Percentiles rank a stretch among this genome's conserved stretches.
phyloP scores from a whole-genome alignment of 2,329 filamentous ascomycete species.

The Pyrenochaeta sp. region DNA sequence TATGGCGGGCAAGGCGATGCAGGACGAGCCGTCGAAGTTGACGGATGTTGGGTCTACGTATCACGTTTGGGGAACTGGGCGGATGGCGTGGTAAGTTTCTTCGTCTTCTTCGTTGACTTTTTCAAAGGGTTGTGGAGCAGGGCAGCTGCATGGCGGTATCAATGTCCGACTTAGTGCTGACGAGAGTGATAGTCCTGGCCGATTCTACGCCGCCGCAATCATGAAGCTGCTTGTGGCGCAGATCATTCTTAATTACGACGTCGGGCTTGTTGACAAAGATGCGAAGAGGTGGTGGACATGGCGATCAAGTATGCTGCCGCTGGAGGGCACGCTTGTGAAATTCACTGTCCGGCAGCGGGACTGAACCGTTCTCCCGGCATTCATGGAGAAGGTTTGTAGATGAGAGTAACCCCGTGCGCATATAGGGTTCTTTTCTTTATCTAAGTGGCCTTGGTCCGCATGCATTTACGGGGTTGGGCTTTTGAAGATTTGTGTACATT shows the following conservation, averaged over 20 bases:
- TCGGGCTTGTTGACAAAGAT: not conserved
- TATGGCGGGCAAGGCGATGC: conserved; percentile 7
- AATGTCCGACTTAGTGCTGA: too few relatives aligned
- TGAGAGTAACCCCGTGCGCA: too few relatives aligned
- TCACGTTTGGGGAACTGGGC: conserved; percentile 26
- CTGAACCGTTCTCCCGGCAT: not conserved
- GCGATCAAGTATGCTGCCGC: conserved; percentile 5
- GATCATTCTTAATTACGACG: conserved; percentile 5
- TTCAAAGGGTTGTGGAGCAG: too few relatives aligned
- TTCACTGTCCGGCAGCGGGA: not conserved
- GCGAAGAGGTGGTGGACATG: not conserved
- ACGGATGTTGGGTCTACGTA: conserved; percentile 19
- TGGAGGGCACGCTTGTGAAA: not conserved
- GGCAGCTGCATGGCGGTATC: too few relatives aligned
- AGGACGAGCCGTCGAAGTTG: conserved; percentile 16
- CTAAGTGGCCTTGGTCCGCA: too few relatives aligned
- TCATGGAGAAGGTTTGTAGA: too few relatives aligned
- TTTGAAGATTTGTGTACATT: too few relatives aligned
- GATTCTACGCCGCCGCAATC: conserved; percentile 5
- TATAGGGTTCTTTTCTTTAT: too few relatives aligned
- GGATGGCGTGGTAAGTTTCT: conserved; percentile 25
- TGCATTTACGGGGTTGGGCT: too few relatives aligned
- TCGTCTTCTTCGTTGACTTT: too few relatives aligned
- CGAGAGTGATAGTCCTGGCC: conserved; percentile 5
- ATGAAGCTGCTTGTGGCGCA: conserved; percentile 6